phyloP scores from a whole-genome alignment of 345 rosid genomes.

The Eucalyptus guilfoylei region DNA sequence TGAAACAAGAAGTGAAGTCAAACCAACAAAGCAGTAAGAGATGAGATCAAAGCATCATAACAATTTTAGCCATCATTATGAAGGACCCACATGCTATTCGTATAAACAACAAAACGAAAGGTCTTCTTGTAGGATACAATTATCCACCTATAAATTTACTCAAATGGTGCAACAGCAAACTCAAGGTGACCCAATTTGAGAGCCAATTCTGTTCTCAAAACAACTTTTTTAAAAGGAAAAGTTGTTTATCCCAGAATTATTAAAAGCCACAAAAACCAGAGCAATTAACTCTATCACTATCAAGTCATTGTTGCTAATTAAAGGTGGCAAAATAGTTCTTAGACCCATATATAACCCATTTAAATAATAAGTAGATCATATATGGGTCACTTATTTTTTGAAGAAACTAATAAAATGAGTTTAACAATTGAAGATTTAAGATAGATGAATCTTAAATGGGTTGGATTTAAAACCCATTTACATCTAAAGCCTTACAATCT shows the following conservation, averaged over 20 bases:
- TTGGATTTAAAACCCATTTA: too few species aligned
- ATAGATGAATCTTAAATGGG: accelerated
- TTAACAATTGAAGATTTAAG: too few species aligned
- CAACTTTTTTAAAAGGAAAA: neutral
- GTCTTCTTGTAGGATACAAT: neutral
- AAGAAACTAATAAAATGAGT: accelerated
- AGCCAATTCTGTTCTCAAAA: neutral
- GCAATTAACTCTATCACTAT: neutral
- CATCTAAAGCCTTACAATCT: too few species aligned
- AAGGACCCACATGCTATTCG: neutral
- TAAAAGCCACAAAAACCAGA: neutral
- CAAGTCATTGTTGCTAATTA: neutral
- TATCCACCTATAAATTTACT: neutral
- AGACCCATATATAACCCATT: accelerated
- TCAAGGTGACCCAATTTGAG: neutral
- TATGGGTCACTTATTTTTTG: too few species aligned
- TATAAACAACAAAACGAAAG: neutral
- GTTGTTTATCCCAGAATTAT: neutral
- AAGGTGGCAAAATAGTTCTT: neutral
- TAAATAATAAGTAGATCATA: too few species aligned
- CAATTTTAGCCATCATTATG: neutral
- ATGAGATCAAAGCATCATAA: neutral
- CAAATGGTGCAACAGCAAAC: neutral
- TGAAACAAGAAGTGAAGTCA: neutral
- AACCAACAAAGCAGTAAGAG: neutral